phyloP scores from a whole-genome alignment of 2,329 filamentous ascomycete species.

The Cadophora malorum region DNA sequence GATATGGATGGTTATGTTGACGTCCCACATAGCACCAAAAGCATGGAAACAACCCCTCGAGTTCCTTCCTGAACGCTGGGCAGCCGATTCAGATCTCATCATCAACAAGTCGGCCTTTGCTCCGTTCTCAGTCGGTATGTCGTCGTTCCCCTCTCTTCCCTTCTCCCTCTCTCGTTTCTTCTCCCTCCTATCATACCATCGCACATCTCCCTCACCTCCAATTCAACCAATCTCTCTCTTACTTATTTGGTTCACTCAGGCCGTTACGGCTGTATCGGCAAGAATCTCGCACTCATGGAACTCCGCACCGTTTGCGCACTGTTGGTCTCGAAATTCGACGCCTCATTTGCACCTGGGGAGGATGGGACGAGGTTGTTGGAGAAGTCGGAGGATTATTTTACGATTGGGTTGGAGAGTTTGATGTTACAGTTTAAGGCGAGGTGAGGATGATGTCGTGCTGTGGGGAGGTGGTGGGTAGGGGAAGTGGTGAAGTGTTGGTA shows the following conservation, averaged over 20 bases:
- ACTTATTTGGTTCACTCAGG: constrained; percentile 14
- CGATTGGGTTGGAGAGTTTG: constrained; percentile 28
- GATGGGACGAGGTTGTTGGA: constrained; percentile 29
- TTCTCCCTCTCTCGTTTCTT: neutral
- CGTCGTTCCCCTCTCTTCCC: neutral
- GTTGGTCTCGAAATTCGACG: constrained; percentile 32
- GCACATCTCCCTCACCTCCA: neutral
- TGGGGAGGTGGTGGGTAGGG: too few relatives aligned
- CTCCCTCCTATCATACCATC: neutral
- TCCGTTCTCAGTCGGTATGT: constrained; percentile 43
- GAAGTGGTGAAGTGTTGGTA: too few relatives aligned
- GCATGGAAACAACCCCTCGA: constrained; percentile 23
- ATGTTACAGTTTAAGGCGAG: constrained; percentile 31
- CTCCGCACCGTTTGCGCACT: constrained; percentile 30
- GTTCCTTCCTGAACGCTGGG: constrained; percentile 38
- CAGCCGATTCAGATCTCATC: constrained; percentile 35
- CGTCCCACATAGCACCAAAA: constrained; percentile 16
- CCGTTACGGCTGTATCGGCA: constrained; percentile 33
- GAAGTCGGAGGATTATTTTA: constrained; percentile 33
- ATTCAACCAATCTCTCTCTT: too few relatives aligned
- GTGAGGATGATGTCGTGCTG: neutral
- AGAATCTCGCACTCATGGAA: constrained; percentile 36
- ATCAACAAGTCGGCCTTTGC: constrained; percentile 38
- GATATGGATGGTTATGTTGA: too few relatives aligned
- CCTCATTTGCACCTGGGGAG: constrained; percentile 33